Percentiles rank a stretch among this genome's conserved stretches.
These are phyloP conservation scores for Monosporascus sp. DNA, from an alignment of 2,329 filamentous ascomycete genomes.

Conservation along the genomic window DNA sequence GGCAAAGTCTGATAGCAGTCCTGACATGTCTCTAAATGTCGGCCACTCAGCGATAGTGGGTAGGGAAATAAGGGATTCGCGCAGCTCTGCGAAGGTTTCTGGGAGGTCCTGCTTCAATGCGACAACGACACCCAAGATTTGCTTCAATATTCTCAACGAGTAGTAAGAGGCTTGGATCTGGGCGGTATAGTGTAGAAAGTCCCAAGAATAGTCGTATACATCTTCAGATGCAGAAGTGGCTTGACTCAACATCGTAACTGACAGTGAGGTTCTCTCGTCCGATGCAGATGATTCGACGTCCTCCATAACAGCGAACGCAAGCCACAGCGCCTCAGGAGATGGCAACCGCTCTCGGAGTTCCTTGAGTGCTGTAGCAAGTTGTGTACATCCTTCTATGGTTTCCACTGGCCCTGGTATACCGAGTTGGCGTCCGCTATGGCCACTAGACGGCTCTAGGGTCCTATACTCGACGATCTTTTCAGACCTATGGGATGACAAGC, in stretches of 20 bases:
- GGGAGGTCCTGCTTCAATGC: constrained; percentile 9
- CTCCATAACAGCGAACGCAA: constrained; percentile 29
- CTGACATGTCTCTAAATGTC: constrained; percentile 14
- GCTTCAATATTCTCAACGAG: constrained; percentile 51
- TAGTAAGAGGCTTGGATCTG: constrained; percentile 57
- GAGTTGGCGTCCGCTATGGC: constrained; percentile 25
- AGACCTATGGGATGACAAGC: constrained; percentile 3
- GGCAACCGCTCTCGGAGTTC: constrained; percentile 12
- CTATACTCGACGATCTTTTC: constrained; percentile 32
- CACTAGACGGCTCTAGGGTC: constrained; percentile 23
- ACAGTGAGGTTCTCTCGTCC: constrained; percentile 26
- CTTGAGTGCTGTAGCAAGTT: constrained; percentile 19
- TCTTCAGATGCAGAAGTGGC: constrained; percentile 20
- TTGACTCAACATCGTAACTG: constrained; percentile 23
- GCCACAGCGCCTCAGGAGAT: constrained; percentile 23
- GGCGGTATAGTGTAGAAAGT: constrained; percentile 54
- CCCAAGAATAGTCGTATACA: constrained; percentile 42
- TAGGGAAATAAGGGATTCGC: constrained; percentile 10
- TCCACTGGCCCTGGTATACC: constrained; percentile 18
- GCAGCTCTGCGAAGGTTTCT: constrained; percentile 10
- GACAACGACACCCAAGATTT: constrained; percentile 34
- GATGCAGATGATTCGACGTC: constrained; percentile 28
- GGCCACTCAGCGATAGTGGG: constrained; percentile 22
- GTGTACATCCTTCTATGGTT: constrained; percentile 13
- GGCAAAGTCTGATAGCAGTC: constrained; percentile 7